Evolutionary conservation across 352 stramenopile genomes (phyloP), one percentile per base, ranked within the genome.

Genomic region (Pythium monospermum): DNA sequence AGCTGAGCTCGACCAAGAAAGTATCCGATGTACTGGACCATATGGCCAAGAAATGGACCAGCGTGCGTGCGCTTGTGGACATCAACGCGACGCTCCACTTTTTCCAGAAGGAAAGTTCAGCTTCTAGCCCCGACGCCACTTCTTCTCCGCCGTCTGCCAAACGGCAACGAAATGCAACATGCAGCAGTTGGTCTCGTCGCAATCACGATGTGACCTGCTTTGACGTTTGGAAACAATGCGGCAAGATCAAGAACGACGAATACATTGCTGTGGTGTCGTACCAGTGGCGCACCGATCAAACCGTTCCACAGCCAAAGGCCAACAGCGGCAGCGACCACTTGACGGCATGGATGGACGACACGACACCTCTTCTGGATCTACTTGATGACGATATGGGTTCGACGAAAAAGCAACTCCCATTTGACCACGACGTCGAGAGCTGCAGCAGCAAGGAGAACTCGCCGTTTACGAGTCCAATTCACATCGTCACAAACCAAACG

Each of bases 241-340:
- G 80, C 21, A 83, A 83, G 38, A 63, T 73, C 31, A 68, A 53
- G 30, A 83, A 76, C 16, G 74, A 69, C 50, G 74, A 88, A 63
- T 76, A 87, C 44, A 71, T 91, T 23, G 77, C 85, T 12, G 66
- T 83, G n/a, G 70, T 91, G 11, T 83, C 68, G 31, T 91, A 91
- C 46, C 30, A 66, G 23, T 91, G 80, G 80, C 31, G 51, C 4
- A 36, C 47, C 5, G 52, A 53, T 4, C 27, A 53, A 0, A 21
- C 11, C n/a, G 22, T 31, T 2, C 19, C 22, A 12, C 15, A 7
- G 18, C n/a, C n/a, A n/a, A n/a, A n/a, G n/a, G n/a, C n/a, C n/a
- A 40, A 45, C 0, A 22, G 21, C 38, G 38, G 21, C 5, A 45
- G 31, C 22, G 31, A 25, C 8, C 32, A 46, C 33, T 48, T 60